Conservation (phyloP, 225 moss, liverwort and hornwort species). For the Polytrichum formosum region DNA sequence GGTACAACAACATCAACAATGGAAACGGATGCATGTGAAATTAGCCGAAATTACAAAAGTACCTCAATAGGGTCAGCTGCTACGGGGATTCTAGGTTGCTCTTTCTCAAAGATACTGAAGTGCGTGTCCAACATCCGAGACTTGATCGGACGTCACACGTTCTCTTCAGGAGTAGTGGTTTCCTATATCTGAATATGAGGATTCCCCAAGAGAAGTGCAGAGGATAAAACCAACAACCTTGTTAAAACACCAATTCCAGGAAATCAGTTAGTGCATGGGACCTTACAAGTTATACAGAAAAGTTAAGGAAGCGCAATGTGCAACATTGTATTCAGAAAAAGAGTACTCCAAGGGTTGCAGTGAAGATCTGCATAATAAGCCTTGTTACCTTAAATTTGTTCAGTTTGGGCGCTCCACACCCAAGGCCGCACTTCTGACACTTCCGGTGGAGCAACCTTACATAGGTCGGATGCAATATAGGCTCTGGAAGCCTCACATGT, state of each 20-base stretch:
- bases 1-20: background rate
- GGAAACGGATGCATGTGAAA: background rate
- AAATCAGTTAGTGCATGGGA: background rate
- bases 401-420: background rate
- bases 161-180: conserved; percentile 11
- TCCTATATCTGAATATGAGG: too few relatives aligned
- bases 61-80: too few relatives aligned
- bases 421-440: background rate
- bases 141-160: conserved; percentile 9
- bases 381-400: background rate
- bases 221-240: background rate
- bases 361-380: too few relatives aligned
- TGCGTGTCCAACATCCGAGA: conserved; percentile 6
- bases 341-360: background rate
- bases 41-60: background rate
- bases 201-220: too few relatives aligned
- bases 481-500: conserved; percentile 4
- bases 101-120: conserved; percentile 2
- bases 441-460: background rate
- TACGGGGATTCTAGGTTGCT: conserved; percentile 14
- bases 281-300: too few relatives aligned
- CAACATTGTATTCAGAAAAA: background rate
- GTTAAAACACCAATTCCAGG: background rate
- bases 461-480: background rate
- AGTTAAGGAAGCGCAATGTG: background rate